phyloP scores from a whole-genome alignment of 2,329 filamentous ascomycete genomes.

The Fonsecaea monophora region DNA sequence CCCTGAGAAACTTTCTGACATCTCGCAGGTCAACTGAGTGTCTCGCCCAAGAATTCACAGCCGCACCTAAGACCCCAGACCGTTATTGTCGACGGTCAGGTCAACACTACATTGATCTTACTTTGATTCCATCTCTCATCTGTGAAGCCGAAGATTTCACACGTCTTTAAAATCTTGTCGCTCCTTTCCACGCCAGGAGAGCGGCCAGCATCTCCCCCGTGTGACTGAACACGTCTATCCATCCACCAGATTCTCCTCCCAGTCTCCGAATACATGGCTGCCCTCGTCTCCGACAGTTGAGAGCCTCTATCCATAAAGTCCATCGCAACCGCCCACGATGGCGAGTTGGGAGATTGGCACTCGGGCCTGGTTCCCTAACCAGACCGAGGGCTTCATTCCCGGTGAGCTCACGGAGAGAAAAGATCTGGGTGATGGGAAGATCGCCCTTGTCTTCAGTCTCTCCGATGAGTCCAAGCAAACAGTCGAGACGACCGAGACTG shows the following conservation, averaged over 20 bases:
- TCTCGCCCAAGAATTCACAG: constrained; percentile 29
- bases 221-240: constrained; percentile 32
- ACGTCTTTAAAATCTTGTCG: constrained; percentile 22
- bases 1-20: constrained; percentile 27
- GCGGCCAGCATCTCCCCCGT: background rate
- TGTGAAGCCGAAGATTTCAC: background rate
- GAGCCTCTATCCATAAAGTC: constrained; percentile 29
- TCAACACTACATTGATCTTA: constrained; percentile 19
- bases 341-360: constrained; percentile 81
- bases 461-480: constrained; percentile 85
- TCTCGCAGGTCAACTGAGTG: constrained; percentile 14
- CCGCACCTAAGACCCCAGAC: constrained; percentile 27
- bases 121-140: constrained; percentile 14
- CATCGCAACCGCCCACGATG: constrained; percentile 85
- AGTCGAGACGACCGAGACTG: constrained; percentile 76
- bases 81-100: constrained; percentile 12
- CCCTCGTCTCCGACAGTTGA: constrained; percentile 33
- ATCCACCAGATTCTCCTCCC: constrained; percentile 16
- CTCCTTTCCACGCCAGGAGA: constrained; percentile 7
- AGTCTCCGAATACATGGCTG: constrained; percentile 35
- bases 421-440: constrained; percentile 80
- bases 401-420: constrained; percentile 90
- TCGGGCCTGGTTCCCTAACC: constrained; percentile 96
- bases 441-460: constrained; percentile 75
- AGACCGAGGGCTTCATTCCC: constrained; percentile 94